Evolutionary conservation across 2,329 filamentous ascomycete species (phyloP).

Genomic region (Hypoxylon sp.): DNA sequence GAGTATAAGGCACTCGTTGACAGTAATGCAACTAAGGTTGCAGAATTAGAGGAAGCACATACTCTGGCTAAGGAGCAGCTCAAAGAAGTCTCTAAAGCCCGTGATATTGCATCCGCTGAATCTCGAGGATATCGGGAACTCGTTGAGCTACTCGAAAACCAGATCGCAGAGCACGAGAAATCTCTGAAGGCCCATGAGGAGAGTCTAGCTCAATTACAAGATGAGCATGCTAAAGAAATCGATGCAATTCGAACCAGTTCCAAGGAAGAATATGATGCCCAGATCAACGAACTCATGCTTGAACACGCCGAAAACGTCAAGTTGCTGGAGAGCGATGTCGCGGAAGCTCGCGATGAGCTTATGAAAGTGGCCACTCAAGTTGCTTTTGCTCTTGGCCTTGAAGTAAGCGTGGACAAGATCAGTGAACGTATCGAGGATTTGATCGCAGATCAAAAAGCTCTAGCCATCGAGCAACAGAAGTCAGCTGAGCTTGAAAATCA

Average conservation of each 20-base stretch:
- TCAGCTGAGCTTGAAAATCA: constrained; percentile 69
- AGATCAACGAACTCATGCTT: constrained; percentile 70
- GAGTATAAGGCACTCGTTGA: constrained; percentile 83
- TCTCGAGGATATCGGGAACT: constrained; percentile 64
- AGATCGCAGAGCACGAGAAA: constrained; percentile 73
- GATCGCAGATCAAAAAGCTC: constrained; percentile 71
- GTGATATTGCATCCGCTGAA: constrained; percentile 66
- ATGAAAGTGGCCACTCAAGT: constrained; percentile 76
- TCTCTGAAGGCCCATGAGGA: constrained; percentile 70
- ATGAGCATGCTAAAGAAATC: constrained; percentile 66
- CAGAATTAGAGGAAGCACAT: constrained; percentile 81
- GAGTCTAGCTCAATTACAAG: constrained; percentile 64
- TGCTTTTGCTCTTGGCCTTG: constrained; percentile 70
- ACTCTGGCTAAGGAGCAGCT: constrained; percentile 76
- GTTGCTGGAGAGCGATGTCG: constrained; percentile 73
- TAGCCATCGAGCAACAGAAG: constrained; percentile 72
- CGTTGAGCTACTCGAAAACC: constrained; percentile 68
- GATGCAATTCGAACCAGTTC: constrained; percentile 64
- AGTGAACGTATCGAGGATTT: constrained; percentile 73
- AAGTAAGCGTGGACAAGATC: constrained; percentile 78
- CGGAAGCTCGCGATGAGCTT: constrained; percentile 76
- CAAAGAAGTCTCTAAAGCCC: constrained; percentile 74
- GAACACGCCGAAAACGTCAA: constrained; percentile 72
- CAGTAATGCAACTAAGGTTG: constrained; percentile 77
- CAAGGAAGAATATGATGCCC: constrained; percentile 70